Percentiles rank a stretch among this genome's conserved stretches.
Conservation (phyloP, 306 rosid genomes). For the Vigna trinervia region DNA sequence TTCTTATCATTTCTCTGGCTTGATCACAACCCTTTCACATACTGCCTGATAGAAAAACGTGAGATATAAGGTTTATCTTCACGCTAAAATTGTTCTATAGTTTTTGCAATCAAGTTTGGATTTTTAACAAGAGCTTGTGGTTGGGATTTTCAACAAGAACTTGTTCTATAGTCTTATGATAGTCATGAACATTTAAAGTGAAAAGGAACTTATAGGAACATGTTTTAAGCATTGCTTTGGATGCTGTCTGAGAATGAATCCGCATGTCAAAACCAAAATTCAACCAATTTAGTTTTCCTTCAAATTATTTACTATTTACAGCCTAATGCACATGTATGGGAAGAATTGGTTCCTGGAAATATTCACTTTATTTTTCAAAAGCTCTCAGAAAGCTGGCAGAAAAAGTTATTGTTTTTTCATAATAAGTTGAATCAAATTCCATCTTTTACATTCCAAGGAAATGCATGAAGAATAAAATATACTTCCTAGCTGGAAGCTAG, state of each 20-base stretch:
- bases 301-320: constrained; percentile 5
- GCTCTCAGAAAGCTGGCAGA: background rate
- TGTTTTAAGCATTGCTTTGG: constrained; percentile 7
- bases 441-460: background rate
- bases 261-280: background rate
- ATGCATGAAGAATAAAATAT: constrained; percentile 8
- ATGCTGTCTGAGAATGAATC: constrained; percentile 20
- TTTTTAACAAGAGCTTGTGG: constrained; percentile 43
- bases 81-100: too few relatives aligned
- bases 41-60: too few relatives aligned
- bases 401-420: background rate
- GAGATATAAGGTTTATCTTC: too few relatives aligned
- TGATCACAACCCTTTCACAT: too few relatives aligned
- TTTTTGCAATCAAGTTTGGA: constrained; percentile 34
- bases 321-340: background rate
- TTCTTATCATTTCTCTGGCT: too few relatives aligned
- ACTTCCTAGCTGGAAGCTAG: background rate
- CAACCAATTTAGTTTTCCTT: background rate
- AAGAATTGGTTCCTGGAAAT: too few relatives aligned
- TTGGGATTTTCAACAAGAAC: constrained; percentile 45
- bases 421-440: background rate
- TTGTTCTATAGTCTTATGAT: constrained; percentile 30
- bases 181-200: background rate
- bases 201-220: constrained; percentile 11
- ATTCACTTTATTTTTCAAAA: background rate